Percentiles rank a stretch among this genome's conserved stretches.
phyloP scores from a whole-genome alignment of 202 grass and related monocot genomes.

The Carex arenaria region DNA sequence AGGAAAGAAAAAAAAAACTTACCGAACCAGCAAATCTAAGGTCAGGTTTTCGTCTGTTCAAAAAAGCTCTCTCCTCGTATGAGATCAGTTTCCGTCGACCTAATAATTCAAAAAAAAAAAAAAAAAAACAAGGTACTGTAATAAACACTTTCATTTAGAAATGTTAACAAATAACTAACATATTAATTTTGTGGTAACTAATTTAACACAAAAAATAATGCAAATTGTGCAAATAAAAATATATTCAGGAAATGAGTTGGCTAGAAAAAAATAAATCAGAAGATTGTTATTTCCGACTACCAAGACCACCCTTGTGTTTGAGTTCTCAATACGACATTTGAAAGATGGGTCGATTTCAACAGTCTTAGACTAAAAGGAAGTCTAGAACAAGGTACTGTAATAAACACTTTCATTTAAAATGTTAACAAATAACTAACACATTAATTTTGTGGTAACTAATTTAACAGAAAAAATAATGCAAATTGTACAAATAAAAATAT shows the following conservation, averaged over 20 bases:
- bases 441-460: not conserved
- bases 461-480: not conserved
- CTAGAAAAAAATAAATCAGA: not conserved
- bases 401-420: conserved; percentile 6
- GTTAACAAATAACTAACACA: conserved; percentile 5
- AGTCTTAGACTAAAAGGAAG: not conserved
- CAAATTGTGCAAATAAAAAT: not conserved
- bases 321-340: not conserved
- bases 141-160: conserved; percentile 9
- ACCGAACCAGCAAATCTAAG: conserved; percentile 66
- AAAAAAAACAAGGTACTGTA: conserved; percentile 13
- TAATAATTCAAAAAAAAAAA: conserved; percentile 13
- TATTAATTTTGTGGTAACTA: not conserved
- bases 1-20: conserved; percentile 21
- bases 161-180: conserved; percentile 5
- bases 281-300: not conserved
- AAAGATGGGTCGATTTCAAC: not conserved
- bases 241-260: not conserved
- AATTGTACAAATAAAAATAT: not conserved
- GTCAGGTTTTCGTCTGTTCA: conserved; percentile 84
- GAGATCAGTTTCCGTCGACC: conserved; percentile 66
- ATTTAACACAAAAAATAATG: not conserved
- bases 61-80: conserved; percentile 58
- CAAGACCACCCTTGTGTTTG: not conserved
- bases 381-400: not conserved